Evolutionary conservation across 208 protist species (phyloP), one percentile per base, ranked within the genome.

Genomic region (Angomonas deanei): DNA sequence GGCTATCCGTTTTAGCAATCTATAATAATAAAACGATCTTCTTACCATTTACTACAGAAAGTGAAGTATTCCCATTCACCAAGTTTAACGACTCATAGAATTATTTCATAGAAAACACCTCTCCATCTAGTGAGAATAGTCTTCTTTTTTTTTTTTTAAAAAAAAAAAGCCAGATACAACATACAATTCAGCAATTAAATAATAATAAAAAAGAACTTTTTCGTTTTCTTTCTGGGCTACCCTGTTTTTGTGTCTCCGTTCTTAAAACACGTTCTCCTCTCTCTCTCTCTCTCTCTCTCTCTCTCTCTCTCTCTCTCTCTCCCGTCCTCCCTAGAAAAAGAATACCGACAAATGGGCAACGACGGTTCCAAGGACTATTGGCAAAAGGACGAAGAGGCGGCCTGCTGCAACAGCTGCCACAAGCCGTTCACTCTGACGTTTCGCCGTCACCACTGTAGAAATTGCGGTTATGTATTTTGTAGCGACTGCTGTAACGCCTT

Each of bases 381-480:
- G 92, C 84, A 92, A 65, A 72, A 79, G 21, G 95, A 98, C 66
- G 81, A 86, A 19, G 82, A 86, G n/a, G 86, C 75, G 24, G 65
- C 76, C 28, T 58, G 57, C 11, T 98, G 95, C 78, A 87, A 80
- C 57, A 59, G 78, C 1, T 98, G 95, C 67, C 50, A 58, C 49
- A 64, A 54, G 17, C 34, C 49, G 3, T 98, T 98, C 61, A 74
- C 78, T 24, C 39, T 92, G 21, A 82, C 78, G 17, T 72, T 78
- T 11, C 82, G 95, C 17, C 82, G 88, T 2, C 95, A 98, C 68
- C 95, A 98, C 74, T 98, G 95, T 69, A 79, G 95, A 24, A 90
- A 94, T 61, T 98, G 95, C 69, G 95, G 95, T 24, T 90, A 87
- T 61, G 80, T 98, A 38, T 96, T 96, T 61, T 98, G 95, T 66